Base-by-base conservation (phyloP, 2,329 filamentous ascomycete genomes). In the Gnomoniopsis smithogilvyi region DNA sequence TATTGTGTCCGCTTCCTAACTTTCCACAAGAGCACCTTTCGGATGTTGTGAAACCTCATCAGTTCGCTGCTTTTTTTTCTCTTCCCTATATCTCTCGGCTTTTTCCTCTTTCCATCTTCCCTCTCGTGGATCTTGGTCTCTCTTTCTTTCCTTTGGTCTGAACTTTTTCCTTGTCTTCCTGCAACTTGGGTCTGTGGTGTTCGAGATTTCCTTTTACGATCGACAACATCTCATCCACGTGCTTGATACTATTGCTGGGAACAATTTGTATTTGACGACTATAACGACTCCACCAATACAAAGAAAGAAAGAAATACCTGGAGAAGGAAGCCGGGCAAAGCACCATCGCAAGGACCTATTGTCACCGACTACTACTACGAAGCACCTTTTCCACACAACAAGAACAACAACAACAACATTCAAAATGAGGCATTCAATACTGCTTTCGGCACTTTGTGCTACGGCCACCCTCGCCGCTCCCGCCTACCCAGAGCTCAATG, bases 361-460 rank as follows among this genome's bases (percentile, higher is more conserved):
- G 45, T 24, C 51, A 21, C 51, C 48, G 51, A 24, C 55, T 19
- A 24, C 22, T n/a, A 21, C 33, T 38, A 30, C 43, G 34, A 43
- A 38, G 49, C 36, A 58, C 21, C 63, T n/a, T n/a, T n/a, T 48
- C 64, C 21, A 51, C 14, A 52, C 22, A 41, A 30, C 21, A 45
- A 38, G 15, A 26, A 34, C 26, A 55, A 10, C 54, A 53, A n/a
- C n/a, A n/a, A n/a, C 63, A 56, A 14, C 53, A 48, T 55, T 59
- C 68, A 76, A 69, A 52, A 87, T 87, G 84, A 78, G 76, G 67
- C 72, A 74, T 65, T 79, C 76, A 64, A 65, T 81, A 64, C 63
- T 83, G 51, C 65, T 76, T 38, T 76, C 80, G 53, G 73, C 78
- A 61, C 72, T 82, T 64, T 73, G 74, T 71, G 76, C 76, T 47